These are phyloP conservation scores for Trichosporon sp. DNA, from an alignment of 1,284 basidiomycete genomes.

Conservation along the genomic window DNA sequence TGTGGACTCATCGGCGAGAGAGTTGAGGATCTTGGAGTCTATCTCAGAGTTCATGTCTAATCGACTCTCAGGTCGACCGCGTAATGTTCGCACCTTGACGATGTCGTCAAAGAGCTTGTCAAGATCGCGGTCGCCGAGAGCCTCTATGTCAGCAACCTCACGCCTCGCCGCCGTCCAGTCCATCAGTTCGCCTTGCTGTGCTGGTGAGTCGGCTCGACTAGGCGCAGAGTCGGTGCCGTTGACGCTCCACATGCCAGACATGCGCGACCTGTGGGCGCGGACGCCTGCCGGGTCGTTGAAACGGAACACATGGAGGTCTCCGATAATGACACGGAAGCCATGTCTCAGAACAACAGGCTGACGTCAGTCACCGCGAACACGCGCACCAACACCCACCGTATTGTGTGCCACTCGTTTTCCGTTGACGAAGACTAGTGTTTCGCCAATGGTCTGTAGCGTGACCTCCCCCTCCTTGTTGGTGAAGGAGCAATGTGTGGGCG, in stretches of 20 bases:
- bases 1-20: conserved; percentile 33
- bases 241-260: conserved; percentile 16
- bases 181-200: conserved; percentile 60
- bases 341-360: conserved; percentile 53
- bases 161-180: conserved; percentile 92
- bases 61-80: conserved; percentile 53
- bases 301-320: conserved; percentile 95
- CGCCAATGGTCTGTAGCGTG: conserved; percentile 66
- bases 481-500: conserved; percentile 86
- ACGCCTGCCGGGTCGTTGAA: conserved; percentile 91
- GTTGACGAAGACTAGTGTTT: conserved; percentile 62
- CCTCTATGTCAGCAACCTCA: conserved; percentile 84
- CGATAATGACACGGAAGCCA: conserved; percentile 92
- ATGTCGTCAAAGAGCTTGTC: conserved; percentile 79
- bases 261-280: conserved; percentile 57
- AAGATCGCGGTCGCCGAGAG: conserved; percentile 83
- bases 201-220: conserved; percentile 54
- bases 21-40: conserved; percentile 28
- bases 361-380: not conserved
- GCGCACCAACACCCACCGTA: not conserved
- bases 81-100: conserved; percentile 79
- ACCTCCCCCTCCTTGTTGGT: conserved; percentile 82
- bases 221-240: conserved; percentile 6
- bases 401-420: conserved; percentile 9
- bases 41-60: conserved; percentile 32